A percentile compares a stretch with the other conserved stretches of the same genome.
Conservation (phyloP, 1,139 yeast species). For the Taiozyma onychis region DNA sequence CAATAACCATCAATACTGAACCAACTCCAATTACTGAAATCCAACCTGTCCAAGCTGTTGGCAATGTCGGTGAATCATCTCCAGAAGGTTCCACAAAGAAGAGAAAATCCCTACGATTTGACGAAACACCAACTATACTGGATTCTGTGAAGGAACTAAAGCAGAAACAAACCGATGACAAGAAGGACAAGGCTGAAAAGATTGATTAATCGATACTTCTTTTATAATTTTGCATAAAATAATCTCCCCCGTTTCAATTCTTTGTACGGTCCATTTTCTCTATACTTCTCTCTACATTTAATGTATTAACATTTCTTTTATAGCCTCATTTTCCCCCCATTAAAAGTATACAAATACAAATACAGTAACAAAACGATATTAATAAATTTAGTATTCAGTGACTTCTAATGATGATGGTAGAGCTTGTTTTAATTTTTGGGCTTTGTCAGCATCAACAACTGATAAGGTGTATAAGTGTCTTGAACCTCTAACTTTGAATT, state of each 20-base stretch:
- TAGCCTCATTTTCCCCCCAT: constrained; percentile 11
- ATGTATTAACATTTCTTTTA: neutral
- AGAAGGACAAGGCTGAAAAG: constrained; percentile 2
- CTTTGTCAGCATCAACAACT: constrained; percentile 95
- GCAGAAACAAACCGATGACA: constrained; percentile 3
- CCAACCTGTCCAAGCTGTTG: constrained; percentile 22
- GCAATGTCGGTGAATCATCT: constrained; percentile 6
- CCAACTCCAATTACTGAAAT: constrained; percentile 16
- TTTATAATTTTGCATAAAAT: neutral
- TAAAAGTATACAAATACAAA: constrained; percentile 8
- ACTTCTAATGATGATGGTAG: constrained; percentile 92
- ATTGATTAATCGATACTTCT: neutral
- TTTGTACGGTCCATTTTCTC: too few species aligned
- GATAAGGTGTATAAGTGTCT: constrained; percentile 93
- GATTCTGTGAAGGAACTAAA: constrained; percentile 20
- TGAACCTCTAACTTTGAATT: constrained; percentile 98
- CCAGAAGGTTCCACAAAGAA: constrained; percentile 16
- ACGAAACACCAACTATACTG: constrained; percentile 22
- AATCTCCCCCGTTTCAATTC: too few species aligned
- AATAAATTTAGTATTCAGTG: constrained; percentile 49
- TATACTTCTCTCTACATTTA: too few species aligned
- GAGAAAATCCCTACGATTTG: constrained; percentile 28
- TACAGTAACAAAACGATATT: constrained; percentile 5
- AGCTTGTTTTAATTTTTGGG: constrained; percentile 97
- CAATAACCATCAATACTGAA: constrained; percentile 5